Conservation (phyloP, 371 early-diverging fungal species). For the Mortierella sp. region DNA sequence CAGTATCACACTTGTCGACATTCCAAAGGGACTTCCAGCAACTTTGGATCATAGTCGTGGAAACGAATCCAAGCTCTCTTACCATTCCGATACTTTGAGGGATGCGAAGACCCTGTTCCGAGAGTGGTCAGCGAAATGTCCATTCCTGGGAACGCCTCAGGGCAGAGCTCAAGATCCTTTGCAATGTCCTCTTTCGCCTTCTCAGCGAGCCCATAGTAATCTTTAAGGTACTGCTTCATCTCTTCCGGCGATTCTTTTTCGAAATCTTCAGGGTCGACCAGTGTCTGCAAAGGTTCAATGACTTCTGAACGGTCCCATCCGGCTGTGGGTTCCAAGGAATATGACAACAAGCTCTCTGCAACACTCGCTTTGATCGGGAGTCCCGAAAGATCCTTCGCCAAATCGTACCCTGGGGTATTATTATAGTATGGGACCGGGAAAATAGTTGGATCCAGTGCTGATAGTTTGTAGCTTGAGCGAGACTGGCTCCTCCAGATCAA, state of each 20-base stretch:
- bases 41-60: conserved; percentile 4
- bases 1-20: no score
- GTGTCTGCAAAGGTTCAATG: conserved; percentile 6
- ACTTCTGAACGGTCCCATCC: conserved; percentile 40
- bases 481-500: conserved; percentile 71
- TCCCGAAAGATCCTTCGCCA: conserved; percentile 23
- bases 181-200: conserved; percentile 47
- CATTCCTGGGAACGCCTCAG: conserved; percentile 56
- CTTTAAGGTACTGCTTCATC: conserved; percentile 16
- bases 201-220: conserved; percentile 54
- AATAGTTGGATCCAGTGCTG: conserved; percentile 64
- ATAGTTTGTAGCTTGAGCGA: conserved; percentile 64
- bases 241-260: neutral
- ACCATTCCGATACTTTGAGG: conserved; percentile 97
- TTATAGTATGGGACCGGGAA: conserved; percentile 75
- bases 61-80: conserved; percentile 47
- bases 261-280: conserved; percentile 39
- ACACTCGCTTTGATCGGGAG: conserved; percentile 23
- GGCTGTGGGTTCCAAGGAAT: conserved; percentile 49
- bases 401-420: conserved; percentile 53
- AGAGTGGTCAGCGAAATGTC: conserved; percentile 75
- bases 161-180: conserved; percentile 19
- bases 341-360: conserved; percentile 53
- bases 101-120: conserved; percentile 97
- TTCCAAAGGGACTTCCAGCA: neutral